Evolutionary conservation across 257 asterid genomes (phyloP), one percentile per base, ranked within the genome.

Genomic region (Schizonepeta tenuifolia): DNA sequence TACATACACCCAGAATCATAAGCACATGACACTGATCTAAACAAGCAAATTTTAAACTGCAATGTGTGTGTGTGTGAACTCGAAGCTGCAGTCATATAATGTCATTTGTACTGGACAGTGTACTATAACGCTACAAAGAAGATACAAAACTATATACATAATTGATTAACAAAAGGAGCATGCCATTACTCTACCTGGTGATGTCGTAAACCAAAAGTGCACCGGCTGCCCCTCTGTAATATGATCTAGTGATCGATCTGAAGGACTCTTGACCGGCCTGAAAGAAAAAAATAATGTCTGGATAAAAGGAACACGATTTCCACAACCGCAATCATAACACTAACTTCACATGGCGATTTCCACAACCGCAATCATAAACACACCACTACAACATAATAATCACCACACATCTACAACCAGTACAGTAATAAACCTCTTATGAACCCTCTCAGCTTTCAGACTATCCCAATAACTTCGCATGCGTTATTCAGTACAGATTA

Each of bases 251-350:
- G 68, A 85, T 84, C 40, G 92, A 87, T 61, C 92, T 84, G 78
- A 86, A 86, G 54, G 89, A 83, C 65, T 87, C 92, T 75, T 85
- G 90, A 46, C 93, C 93, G 40, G 93, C 93, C 93, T 87, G 63
- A 49, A 70, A 26, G n/a, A 65, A 43, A 51, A 38, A 41, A 28
- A 2, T 41, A 13, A 56, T 44, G 36, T 20, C 18, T 7, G 33
- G n/a, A 41, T 38, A 51, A 58, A 35, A 28, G 46, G 3, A 54
- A 71, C 28, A 18, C 22, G 9, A 57, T 51, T 50, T 50, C 40
- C 21, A 57, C 40, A 38, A 43, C 17, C 41, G 54, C 24, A 59
- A 50, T 61, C 43, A 15, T 10, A 63, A 7, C 4, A 49, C 44
- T 6, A 7, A 15, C 18, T 33, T 40, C 9, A 72, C 43, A 38